Conservation (phyloP, 2,329 filamentous ascomycete species). For the Cordyceps militaris region DNA sequence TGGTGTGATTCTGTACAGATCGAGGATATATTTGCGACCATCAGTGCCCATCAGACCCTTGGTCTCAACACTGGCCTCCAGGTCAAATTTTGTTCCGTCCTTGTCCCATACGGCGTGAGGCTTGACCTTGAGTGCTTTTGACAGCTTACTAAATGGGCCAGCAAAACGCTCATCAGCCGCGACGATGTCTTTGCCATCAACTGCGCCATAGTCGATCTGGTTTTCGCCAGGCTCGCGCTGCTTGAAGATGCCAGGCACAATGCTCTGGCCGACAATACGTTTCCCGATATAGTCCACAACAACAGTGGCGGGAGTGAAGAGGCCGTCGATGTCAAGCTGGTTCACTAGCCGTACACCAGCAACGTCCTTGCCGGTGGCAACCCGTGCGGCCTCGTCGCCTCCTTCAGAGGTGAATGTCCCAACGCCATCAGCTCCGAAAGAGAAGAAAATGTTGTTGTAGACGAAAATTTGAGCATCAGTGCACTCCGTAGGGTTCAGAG, state of each 20-base stretch:
- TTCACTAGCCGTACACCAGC: conserved; percentile 91
- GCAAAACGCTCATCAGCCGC: conserved; percentile 84
- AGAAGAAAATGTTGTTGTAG: conserved; percentile 99
- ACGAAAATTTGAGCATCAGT: conserved; percentile 96
- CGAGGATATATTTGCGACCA: conserved; percentile 93
- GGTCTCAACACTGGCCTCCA: conserved; percentile 94
- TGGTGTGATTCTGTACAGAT: conserved; percentile 90
- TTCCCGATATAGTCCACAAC: conserved; percentile 96
- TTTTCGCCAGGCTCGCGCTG: conserved; percentile 95
- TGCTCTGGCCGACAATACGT: conserved; percentile 94
- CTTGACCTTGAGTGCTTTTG: conserved; percentile 85
- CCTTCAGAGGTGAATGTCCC: conserved; percentile 95
- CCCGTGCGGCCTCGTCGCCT: conserved; percentile 89
- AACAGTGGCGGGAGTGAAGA: conserved; percentile 93
- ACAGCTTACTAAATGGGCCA: conserved; percentile 79
- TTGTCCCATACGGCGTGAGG: conserved; percentile 98
- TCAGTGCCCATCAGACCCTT: conserved; percentile 97
- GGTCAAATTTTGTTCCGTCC: conserved; percentile 78
- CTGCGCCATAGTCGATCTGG: conserved; percentile 97
- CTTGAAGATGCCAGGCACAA: conserved; percentile 98
- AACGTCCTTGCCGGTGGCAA: conserved; percentile 95
- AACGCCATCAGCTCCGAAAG: conserved; percentile 93
- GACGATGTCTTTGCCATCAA: conserved; percentile 93
- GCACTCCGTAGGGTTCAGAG: conserved; percentile 88
- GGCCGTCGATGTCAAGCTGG: conserved; percentile 87